These are phyloP conservation scores for Manihot esculenta DNA, from an alignment of 441 rosid genomes.

Conservation along the genomic window DNA sequence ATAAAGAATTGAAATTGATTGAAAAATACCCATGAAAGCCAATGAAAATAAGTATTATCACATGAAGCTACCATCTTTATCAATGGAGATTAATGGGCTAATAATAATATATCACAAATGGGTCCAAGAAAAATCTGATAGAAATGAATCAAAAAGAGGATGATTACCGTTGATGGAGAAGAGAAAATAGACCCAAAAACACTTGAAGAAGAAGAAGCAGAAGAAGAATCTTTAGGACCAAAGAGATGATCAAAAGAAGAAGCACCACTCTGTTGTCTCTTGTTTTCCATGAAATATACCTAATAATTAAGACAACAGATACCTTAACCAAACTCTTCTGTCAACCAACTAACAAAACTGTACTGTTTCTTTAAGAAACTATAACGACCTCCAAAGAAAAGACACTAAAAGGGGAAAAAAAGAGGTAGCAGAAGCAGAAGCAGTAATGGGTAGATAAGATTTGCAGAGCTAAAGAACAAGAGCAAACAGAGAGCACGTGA, in stretches of 20 bases:
- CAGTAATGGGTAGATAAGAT: constrained; percentile 31
- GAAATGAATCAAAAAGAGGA: background rate
- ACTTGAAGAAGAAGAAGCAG: constrained; percentile 34
- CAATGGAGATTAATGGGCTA: constrained; percentile 2
- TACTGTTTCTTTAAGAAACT: constrained; percentile 1
- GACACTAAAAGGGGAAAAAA: constrained; percentile 13
- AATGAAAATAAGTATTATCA: background rate
- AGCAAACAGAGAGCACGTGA: constrained; percentile 36
- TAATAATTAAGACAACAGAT: no score
- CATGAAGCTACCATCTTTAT: background rate
- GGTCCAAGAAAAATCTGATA: no score
- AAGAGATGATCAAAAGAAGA: constrained; percentile 56
- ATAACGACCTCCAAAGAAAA: constrained; percentile 25
- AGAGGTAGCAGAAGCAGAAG: constrained; percentile 2
- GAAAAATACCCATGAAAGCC: constrained; percentile 1
- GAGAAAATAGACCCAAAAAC: constrained; percentile 57
- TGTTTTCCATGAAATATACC: constrained; percentile 42
- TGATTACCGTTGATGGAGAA: constrained; percentile 49
- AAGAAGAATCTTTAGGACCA: constrained; percentile 51
- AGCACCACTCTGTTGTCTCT: constrained; percentile 30
- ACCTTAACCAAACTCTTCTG: constrained; percentile 19
- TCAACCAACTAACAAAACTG: constrained; percentile 54
- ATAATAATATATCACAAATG: background rate
- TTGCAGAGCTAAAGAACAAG: constrained; percentile 6
- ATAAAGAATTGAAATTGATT: background rate